These are phyloP conservation scores for Phyllosticta capitalensis DNA, from an alignment of 2,329 filamentous ascomycete species.

Conservation along the genomic window DNA sequence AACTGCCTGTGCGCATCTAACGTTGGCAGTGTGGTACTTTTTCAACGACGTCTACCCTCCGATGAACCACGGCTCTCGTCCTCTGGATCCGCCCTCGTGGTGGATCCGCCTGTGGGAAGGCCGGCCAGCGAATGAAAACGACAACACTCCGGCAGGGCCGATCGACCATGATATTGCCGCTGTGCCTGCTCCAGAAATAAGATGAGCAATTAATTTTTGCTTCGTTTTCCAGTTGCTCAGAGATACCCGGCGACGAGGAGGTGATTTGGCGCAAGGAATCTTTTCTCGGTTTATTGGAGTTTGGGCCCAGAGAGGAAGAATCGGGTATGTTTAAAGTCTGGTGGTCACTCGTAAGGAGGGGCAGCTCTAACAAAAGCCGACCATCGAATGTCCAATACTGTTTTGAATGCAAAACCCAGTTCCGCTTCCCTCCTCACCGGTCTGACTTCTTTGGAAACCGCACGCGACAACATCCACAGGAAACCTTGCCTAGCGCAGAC, in stretches of 20 bases:
- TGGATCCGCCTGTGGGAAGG: conserved; percentile 77
- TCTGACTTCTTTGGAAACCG: not conserved
- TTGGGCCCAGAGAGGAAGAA: not conserved
- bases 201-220: not conserved
- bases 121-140: conserved; percentile 13
- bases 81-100: conserved; percentile 80
- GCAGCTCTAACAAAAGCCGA: not conserved
- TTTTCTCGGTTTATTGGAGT: not conserved
- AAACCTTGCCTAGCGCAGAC: not conserved
- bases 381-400: not conserved
- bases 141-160: conserved; percentile 3
- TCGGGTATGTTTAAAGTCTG: not conserved
- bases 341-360: not conserved
- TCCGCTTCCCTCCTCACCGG: not conserved
- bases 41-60: conserved; percentile 95
- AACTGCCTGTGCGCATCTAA: not conserved
- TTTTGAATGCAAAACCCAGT: not conserved
- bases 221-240: not conserved
- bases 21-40: conserved; percentile 75
- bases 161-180: conserved; percentile 10
- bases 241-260: conserved; percentile 7
- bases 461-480: not conserved
- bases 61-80: conserved; percentile 72
- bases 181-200: conserved; percentile 2
- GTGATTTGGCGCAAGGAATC: not conserved